Percentiles rank a stretch among this genome's conserved stretches.
phyloP scores from a whole-genome alignment of 2,329 filamentous ascomycete genomes.

The Fusarium neocosmosporiellum region DNA sequence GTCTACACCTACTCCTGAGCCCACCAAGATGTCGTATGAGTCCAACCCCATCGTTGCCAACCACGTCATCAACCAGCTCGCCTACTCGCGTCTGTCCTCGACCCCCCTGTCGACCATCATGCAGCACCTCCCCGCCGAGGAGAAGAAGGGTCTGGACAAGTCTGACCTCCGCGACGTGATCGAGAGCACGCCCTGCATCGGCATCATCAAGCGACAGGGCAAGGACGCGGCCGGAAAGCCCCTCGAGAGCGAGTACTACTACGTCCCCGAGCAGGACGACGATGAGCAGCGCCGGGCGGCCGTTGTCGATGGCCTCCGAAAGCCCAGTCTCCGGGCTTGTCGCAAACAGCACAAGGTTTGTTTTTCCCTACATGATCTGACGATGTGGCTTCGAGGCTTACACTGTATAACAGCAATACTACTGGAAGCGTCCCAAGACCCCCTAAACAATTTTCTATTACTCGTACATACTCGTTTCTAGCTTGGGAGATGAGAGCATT shows the following conservation, averaged over 20 bases:
- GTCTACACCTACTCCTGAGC: conserved; percentile 35
- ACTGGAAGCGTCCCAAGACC: conserved; percentile 73
- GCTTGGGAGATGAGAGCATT: conserved; percentile 14
- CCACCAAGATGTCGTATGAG: conserved; percentile 43
- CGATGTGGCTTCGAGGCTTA: conserved; percentile 3
- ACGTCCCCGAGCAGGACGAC: conserved; percentile 86
- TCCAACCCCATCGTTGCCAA: conserved; percentile 70
- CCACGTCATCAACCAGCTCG: conserved; percentile 94
- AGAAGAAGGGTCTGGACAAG: conserved; percentile 69
- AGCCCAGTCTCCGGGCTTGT: conserved; percentile 88
- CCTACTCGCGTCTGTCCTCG: conserved; percentile 91
- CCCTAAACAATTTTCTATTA: conserved; percentile 54
- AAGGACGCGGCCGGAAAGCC: conserved; percentile 96
- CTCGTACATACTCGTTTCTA: conserved; percentile 22
- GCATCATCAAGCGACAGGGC: conserved; percentile 88
- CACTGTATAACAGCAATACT: conserved; percentile 68
- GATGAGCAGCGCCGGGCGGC: conserved; percentile 83
- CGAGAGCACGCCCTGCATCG: conserved; percentile 80
- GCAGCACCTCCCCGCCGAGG: conserved; percentile 80
- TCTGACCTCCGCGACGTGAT: conserved; percentile 77
- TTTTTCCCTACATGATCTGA: not conserved
- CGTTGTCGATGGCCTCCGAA: conserved; percentile 86
- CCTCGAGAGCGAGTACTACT: conserved; percentile 97
- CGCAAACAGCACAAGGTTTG: conserved; percentile 97
- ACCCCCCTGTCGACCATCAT: conserved; percentile 91